Conservation (phyloP, 345 rosid species). For the Geranium brycei region DNA sequence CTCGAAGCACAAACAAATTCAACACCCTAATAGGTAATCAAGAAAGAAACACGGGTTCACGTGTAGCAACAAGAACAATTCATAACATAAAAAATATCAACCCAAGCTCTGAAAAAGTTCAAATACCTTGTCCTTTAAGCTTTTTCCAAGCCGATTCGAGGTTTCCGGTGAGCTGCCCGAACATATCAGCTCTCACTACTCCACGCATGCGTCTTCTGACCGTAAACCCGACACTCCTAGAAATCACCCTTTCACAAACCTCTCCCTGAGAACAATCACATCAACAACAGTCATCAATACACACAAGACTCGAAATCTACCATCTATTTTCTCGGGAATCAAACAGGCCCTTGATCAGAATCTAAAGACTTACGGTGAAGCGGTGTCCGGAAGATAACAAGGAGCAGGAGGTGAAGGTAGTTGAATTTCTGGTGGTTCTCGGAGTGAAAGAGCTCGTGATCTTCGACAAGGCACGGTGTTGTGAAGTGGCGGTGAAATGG, state of each 20-base stretch:
- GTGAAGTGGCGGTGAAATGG: conserved; percentile 23
- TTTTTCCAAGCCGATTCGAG: conserved; percentile 96
- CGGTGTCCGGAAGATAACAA: conserved; percentile 38
- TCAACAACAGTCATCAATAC: not conserved
- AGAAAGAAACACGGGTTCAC: not conserved
- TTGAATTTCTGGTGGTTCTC: conserved; percentile 14
- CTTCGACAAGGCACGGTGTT: conserved; percentile 8
- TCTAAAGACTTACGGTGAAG: conserved; percentile 39
- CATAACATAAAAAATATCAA: not conserved
- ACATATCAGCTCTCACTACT: conserved; percentile 80
- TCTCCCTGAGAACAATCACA: conserved; percentile 31
- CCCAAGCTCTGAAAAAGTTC: not conserved
- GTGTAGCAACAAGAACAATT: not conserved
- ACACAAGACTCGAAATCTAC: too few species aligned
- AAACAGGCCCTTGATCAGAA: not conserved
- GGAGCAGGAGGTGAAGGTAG: conserved; percentile 22
- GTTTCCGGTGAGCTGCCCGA: conserved; percentile 83
- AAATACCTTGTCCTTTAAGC: conserved; percentile 87
- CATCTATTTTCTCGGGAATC: not conserved
- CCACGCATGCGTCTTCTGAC: conserved; percentile 30
- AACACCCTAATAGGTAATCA: too few species aligned
- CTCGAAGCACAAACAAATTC: too few species aligned
- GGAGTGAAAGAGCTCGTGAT: conserved; percentile 13
- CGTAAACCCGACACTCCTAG: conserved; percentile 25
- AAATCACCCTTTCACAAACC: conserved; percentile 54